These are phyloP conservation scores for Nemania sp. DNA, from an alignment of 2,329 filamentous ascomycete species.

Conservation along the genomic window DNA sequence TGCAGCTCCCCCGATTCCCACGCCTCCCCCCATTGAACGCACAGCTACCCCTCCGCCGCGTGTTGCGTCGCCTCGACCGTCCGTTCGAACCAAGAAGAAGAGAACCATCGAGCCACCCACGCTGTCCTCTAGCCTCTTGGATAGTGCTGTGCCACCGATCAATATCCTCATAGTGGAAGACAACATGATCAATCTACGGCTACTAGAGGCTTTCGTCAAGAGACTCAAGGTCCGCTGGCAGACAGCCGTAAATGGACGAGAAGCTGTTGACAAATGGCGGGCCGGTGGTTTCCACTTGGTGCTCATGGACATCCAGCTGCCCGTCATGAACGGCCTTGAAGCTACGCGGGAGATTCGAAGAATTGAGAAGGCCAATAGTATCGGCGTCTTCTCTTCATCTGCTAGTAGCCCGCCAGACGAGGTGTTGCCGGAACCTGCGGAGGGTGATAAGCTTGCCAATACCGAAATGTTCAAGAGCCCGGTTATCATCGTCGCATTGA, in stretches of 20 bases:
- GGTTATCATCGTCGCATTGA: conserved; percentile 96
- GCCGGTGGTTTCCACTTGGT: conserved; percentile 92
- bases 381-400: conserved; percentile 83
- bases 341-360: conserved; percentile 93
- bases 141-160: conserved; percentile 87
- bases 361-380: conserved; percentile 85
- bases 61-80: conserved; percentile 52
- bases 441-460: conserved; percentile 71
- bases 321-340: conserved; percentile 93
- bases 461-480: conserved; percentile 85
- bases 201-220: conserved; percentile 95
- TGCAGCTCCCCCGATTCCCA: conserved; percentile 55
- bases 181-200: conserved; percentile 94
- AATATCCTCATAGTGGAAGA: conserved; percentile 98
- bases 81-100: conserved; percentile 56
- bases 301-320: conserved; percentile 97
- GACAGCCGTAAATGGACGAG: conserved; percentile 92
- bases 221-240: conserved; percentile 94
- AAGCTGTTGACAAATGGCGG: conserved; percentile 92
- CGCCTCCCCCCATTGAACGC: conserved; percentile 57
- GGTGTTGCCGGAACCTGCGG: conserved; percentile 53
- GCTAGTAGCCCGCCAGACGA: conserved; percentile 58
- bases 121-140: conserved; percentile 68
- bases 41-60: conserved; percentile 57
- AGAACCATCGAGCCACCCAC: conserved; percentile 49